Evolutionary conservation across 2,329 filamentous ascomycete genomes (phyloP).

Genomic region (Emergomyces orientalis): DNA sequence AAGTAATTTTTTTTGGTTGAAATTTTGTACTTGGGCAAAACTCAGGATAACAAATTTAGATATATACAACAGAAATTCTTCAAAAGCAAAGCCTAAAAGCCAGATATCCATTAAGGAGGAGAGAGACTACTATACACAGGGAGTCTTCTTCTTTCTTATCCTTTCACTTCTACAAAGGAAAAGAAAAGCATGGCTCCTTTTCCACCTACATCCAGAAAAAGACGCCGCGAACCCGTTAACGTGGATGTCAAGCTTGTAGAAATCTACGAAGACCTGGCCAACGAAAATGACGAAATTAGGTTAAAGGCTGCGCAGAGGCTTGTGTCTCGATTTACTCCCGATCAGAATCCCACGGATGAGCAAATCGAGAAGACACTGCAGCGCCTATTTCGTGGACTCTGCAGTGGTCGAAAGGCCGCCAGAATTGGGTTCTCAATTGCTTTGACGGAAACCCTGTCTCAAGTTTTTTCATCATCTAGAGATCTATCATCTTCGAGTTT

Average conservation of each 20-base stretch:
- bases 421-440: conserved; percentile 84
- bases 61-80: not conserved
- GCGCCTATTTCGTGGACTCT: conserved; percentile 74
- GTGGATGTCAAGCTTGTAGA: conserved; percentile 40
- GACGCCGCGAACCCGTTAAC: conserved; percentile 33
- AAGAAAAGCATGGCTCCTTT: conserved; percentile 4
- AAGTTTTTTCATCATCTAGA: conserved; percentile 48
- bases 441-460: conserved; percentile 66
- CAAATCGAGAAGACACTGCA: conserved; percentile 39
- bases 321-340: conserved; percentile 36
- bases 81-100: not conserved
- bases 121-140: not conserved
- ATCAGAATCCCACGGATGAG: conserved; percentile 32
- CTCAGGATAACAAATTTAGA: not conserved
- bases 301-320: conserved; percentile 38
- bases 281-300: conserved; percentile 38
- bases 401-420: conserved; percentile 81
- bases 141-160: not conserved
- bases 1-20: not conserved
- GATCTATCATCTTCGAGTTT: conserved; percentile 24
- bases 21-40: not conserved
- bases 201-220: conserved; percentile 22
- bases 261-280: conserved; percentile 42
- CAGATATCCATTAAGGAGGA: not conserved
- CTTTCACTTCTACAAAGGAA: not conserved